Conservation (phyloP, 768 basidiomycete species). For the Leccinum obscurum region DNA sequence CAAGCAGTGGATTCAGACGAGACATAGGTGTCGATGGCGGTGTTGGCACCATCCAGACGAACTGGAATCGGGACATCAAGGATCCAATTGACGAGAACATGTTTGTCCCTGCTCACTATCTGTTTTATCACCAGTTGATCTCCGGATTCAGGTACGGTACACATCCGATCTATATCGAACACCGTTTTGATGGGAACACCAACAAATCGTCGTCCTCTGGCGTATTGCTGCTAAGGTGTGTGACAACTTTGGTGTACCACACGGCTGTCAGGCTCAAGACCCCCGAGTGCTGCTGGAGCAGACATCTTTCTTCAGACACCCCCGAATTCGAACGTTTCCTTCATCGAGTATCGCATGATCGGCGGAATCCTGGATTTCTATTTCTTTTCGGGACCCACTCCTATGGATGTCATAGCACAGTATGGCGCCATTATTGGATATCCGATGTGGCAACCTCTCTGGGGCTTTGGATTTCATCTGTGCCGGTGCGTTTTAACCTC, state of each 20-base stretch:
- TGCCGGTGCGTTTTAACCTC: constrained; percentile 44
- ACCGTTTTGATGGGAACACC: constrained; percentile 53
- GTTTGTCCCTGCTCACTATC: constrained; percentile 31
- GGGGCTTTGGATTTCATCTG: constrained; percentile 78
- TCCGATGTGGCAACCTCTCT: constrained; percentile 68
- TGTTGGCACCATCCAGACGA: constrained; percentile 57
- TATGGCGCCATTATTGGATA: constrained; percentile 64
- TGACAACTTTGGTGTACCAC: neutral
- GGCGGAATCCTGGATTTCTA: constrained; percentile 78
- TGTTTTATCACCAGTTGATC: neutral
- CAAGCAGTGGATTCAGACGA: constrained; percentile 66
- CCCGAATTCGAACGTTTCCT: constrained; percentile 49
- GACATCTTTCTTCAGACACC: constrained; percentile 69
- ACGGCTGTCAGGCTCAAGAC: constrained; percentile 6
- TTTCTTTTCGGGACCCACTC: constrained; percentile 59
- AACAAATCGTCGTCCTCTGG: constrained; percentile 63
- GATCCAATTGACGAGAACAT: constrained; percentile 68
- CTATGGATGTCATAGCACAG: constrained; percentile 61
- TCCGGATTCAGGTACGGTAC: constrained; percentile 53
- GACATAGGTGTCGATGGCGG: constrained; percentile 51
- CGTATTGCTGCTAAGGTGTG: constrained; percentile 66
- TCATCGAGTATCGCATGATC: constrained; percentile 70
- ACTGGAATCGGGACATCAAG: constrained; percentile 61
- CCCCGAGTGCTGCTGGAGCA: constrained; percentile 56
- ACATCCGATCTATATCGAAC: constrained; percentile 70